Percentiles rank a stretch among this genome's conserved stretches.
Evolutionary conservation across 345 rosid genomes (phyloP).

Genomic region (Populus davidiana): DNA sequence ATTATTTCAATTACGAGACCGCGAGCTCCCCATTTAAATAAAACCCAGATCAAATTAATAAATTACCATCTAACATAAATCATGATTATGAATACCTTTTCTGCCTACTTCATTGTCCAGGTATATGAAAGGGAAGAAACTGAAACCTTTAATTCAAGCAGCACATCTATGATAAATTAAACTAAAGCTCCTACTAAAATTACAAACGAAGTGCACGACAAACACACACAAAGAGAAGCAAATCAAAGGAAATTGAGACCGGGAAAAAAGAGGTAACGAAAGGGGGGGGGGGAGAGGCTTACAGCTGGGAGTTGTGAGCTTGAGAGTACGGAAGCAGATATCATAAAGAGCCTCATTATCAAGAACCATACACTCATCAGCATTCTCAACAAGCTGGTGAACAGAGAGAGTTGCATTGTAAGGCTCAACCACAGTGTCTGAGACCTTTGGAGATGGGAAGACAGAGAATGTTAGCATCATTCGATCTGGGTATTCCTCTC

Average conservation of each 20-base stretch:
- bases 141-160: background rate
- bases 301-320: constrained; percentile 86
- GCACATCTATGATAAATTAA: background rate
- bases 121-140: background rate
- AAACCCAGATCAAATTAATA: background rate
- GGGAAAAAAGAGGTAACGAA: background rate
- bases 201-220: background rate
- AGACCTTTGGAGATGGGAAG: constrained; percentile 82
- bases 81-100: background rate
- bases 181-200: background rate
- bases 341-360: constrained; percentile 80
- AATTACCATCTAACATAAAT: background rate
- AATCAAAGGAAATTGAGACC: background rate
- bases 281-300: constrained; percentile 19
- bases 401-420: constrained; percentile 78
- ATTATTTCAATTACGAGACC: background rate
- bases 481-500: constrained; percentile 75
- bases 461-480: constrained; percentile 89
- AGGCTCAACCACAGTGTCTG: constrained; percentile 79
- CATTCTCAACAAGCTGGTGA: constrained; percentile 78
- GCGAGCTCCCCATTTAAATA: background rate
- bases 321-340: constrained; percentile 78
- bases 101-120: background rate
- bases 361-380: constrained; percentile 85
- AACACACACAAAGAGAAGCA: background rate